Conservation (phyloP, 1,284 basidiomycete species). For the Termitomyces sp. region DNA sequence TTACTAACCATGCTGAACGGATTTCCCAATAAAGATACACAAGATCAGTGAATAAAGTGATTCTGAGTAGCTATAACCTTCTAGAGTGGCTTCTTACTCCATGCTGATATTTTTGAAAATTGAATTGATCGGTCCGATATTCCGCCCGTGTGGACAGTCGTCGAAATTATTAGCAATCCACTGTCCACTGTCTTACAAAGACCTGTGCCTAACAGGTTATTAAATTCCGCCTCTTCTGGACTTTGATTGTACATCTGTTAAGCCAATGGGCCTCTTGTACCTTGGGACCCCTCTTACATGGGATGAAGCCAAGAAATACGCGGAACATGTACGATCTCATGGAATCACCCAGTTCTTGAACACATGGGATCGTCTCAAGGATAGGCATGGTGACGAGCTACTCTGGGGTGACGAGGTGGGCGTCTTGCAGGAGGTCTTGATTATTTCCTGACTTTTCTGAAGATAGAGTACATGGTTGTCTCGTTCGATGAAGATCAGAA, state of each 20-base stretch:
- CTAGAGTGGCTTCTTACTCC: too few relatives aligned
- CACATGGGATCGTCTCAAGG: conserved; percentile 90
- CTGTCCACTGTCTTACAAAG: conserved; percentile 28
- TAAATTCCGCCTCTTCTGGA: conserved; percentile 3
- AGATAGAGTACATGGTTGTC: conserved; percentile 98
- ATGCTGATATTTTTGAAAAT: conserved; percentile 4
- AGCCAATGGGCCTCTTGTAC: conserved; percentile 89
- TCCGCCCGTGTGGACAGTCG: conserved; percentile 1
- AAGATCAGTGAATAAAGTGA: too few relatives aligned
- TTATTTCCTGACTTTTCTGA: conserved; percentile 2
- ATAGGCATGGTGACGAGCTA: conserved; percentile 86
- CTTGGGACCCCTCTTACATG: conserved; percentile 93
- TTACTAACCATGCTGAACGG: too few relatives aligned
- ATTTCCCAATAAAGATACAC: too few relatives aligned
- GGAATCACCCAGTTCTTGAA: conserved; percentile 95
- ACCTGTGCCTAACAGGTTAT: conserved; percentile 7
- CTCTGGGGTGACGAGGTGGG: conserved; percentile 99
- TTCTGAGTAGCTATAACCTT: too few relatives aligned
- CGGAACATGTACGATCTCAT: conserved; percentile 88
- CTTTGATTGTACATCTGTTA: background rate
- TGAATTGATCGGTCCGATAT: conserved; percentile 14
- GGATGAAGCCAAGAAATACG: conserved; percentile 85
- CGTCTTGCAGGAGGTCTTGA: background rate
- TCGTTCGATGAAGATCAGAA: conserved; percentile 76
- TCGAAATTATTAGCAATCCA: conserved; percentile 19